These are phyloP conservation scores for Penicillium brasilianum DNA, from an alignment of 2,329 filamentous ascomycete species.

Conservation along the genomic window DNA sequence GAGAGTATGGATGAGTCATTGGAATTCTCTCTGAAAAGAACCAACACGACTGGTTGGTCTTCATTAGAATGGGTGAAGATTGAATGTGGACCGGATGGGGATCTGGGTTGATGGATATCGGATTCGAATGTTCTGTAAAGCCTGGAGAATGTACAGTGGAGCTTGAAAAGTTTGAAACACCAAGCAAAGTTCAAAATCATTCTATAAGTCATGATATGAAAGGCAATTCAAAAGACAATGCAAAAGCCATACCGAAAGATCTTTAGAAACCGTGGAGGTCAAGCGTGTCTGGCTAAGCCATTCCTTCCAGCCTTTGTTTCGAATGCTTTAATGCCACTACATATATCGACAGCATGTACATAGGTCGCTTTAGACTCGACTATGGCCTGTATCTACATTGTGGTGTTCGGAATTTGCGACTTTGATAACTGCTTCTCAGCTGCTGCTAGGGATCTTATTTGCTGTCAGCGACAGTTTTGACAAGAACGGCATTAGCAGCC, in stretches of 20 bases:
- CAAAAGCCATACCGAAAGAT: too few relatives aligned
- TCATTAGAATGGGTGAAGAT: slow-evolving; percentile 2
- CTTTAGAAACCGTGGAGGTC: too few relatives aligned
- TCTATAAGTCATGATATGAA: too few relatives aligned
- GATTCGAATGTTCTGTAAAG: not conserved
- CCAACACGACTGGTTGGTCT: not conserved
- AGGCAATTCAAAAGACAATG: too few relatives aligned
- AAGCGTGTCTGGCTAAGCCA: too few relatives aligned
- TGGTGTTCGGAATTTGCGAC: not conserved
- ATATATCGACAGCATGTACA: too few relatives aligned
- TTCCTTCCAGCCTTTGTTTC: too few relatives aligned
- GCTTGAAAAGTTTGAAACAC: too few relatives aligned
- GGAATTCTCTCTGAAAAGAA: not conserved
- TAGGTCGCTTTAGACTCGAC: not conserved
- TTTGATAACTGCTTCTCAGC: not conserved
- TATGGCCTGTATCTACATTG: not conserved
- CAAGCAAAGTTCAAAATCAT: too few relatives aligned
- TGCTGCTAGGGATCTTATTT: not conserved
- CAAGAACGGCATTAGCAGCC: not conserved
- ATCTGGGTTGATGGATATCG: not conserved
- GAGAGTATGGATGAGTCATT: not conserved
- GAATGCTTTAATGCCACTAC: too few relatives aligned
- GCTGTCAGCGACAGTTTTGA: not conserved
- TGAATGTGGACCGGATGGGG: slow-evolving; percentile 2
- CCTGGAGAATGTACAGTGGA: too few relatives aligned